Conservation (phyloP, 805 yeast species). For the Danielozyma ontarioensis region DNA sequence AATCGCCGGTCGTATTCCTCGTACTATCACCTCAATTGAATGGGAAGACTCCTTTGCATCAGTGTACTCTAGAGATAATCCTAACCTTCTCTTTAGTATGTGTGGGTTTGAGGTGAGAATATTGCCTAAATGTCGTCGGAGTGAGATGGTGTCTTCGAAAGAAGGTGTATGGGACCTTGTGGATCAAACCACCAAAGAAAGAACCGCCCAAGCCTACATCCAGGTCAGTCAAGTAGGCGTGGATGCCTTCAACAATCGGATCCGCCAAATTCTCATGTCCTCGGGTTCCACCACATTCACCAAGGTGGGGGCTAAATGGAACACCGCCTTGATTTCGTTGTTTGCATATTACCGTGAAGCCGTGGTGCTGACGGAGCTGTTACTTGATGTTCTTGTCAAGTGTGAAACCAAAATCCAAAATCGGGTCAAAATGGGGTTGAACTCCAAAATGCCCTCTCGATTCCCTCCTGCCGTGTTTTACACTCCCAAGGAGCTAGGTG, state of each 20-base stretch:
- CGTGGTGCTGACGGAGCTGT: constrained; percentile 70
- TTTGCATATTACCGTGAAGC: constrained; percentile 94
- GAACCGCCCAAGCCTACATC: constrained; percentile 83
- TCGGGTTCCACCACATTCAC: constrained; percentile 95
- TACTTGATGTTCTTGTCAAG: constrained; percentile 79
- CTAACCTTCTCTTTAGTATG: constrained; percentile 83
- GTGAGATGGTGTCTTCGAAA: constrained; percentile 46
- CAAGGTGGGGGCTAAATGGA: constrained; percentile 93
- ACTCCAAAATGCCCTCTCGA: constrained; percentile 97
- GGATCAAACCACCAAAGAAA: constrained; percentile 65
- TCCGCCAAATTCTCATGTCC: constrained; percentile 87
- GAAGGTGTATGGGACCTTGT: constrained; percentile 93
- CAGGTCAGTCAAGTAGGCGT: constrained; percentile 81
- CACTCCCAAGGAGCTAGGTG: constrained; percentile 96
- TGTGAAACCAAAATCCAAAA: constrained; percentile 93
- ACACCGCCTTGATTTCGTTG: constrained; percentile 79
- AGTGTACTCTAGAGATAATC: constrained; percentile 86
- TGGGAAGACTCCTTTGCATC: constrained; percentile 85
- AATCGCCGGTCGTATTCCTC: constrained; percentile 71
- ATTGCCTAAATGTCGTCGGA: constrained; percentile 63
- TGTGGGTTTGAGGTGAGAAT: constrained; percentile 94
- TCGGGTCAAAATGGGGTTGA: constrained; percentile 88
- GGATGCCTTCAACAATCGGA: constrained; percentile 72
- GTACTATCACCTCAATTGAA: constrained; percentile 60
- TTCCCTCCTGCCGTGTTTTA: constrained; percentile 99